These are phyloP conservation scores for Coccomyxa subellipsoidea DNA, from an alignment of 163 green algal genomes.

Conservation along the genomic window DNA sequence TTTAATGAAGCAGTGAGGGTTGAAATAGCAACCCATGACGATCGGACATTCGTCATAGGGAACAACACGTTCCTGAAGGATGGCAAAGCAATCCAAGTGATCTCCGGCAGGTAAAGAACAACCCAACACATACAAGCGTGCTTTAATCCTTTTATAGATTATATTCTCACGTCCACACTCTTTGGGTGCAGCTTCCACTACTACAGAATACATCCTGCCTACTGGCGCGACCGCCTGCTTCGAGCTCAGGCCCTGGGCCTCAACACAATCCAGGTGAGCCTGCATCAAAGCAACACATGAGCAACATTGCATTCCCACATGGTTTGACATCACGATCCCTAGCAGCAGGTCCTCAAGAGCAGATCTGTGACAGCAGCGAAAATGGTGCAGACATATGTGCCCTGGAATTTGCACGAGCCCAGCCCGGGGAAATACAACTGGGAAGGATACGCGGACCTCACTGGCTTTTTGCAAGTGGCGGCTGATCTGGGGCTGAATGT, in stretches of 20 bases:
- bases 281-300: too few relatives aligned
- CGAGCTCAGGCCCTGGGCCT: conserved; percentile 36
- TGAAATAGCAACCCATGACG: too few relatives aligned
- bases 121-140: not conserved
- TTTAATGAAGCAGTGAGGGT: too few relatives aligned
- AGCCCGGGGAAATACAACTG: conserved; percentile 38
- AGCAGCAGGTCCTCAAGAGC: not conserved
- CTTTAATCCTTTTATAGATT: not conserved
- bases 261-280: conserved; percentile 41
- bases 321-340: not conserved
- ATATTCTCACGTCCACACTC: not conserved
- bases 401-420: conserved; percentile 64
- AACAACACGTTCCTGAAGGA: conserved; percentile 36
- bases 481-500: conserved; percentile 37
- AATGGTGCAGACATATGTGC: conserved; percentile 45
- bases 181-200: conserved; percentile 45
- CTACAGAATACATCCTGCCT: conserved; percentile 38
- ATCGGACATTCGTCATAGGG: conserved; percentile 32
- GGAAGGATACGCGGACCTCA: conserved; percentile 37
- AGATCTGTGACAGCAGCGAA: too few relatives aligned
- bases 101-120: conserved; percentile 35
- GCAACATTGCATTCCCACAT: not conserved
- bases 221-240: conserved; percentile 44
- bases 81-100: conserved; percentile 32
- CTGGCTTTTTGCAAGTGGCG: conserved; percentile 42